Evolutionary conservation across 75 land plant species (phyloP), one percentile per base, ranked within the genome.

Genomic region (Ceratopteris richardii): DNA sequence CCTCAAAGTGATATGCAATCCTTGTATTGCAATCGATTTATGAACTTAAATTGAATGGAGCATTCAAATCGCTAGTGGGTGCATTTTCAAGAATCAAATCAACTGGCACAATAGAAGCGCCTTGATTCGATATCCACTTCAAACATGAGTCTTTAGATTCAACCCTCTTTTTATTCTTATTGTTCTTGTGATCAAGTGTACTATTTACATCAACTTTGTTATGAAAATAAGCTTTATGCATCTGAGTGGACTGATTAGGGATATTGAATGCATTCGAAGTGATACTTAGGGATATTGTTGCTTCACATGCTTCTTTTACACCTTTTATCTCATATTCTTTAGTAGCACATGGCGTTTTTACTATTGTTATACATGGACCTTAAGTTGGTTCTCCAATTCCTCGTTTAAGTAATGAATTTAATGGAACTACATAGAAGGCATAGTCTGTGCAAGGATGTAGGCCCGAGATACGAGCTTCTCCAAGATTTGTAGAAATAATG

Each of bases 21-120:
- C 9, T 29, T 55, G 17, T 27, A 28, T 6, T 13, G 11, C 19
- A 37, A 1, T 20, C 60, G n/a, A n/a, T n/a, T n/a, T n/a, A n/a
- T n/a, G n/a, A n/a, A n/a, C n/a, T n/a, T n/a, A n/a, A n/a, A n/a
- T n/a, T n/a, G n/a, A n/a, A n/a, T n/a, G n/a, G n/a, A 33, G 20
- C 51, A 13, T 11, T 19, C 6, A 18, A 19, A 14, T 40, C 42
- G 14, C 42, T 40, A 14, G 9, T 40, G 42, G 42, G 9, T 40
- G n/a, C n/a, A n/a, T n/a, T n/a, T n/a, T n/a, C n/a, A n/a, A n/a
- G n/a, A n/a, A n/a, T n/a, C n/a, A n/a, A 42, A n/a, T 79, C 79
- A 31, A 78, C 79, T 0, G 73, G 75, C 12, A 75, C 65, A 19
- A 42, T 57, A 40, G 75, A 69, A 51, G 78, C 79, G 29, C 23